A percentile compares a stretch with the other conserved stretches of the same genome.
Evolutionary conservation across 2,329 filamentous ascomycete species (phyloP).

Genomic region (Trichoderma lentiforme): DNA sequence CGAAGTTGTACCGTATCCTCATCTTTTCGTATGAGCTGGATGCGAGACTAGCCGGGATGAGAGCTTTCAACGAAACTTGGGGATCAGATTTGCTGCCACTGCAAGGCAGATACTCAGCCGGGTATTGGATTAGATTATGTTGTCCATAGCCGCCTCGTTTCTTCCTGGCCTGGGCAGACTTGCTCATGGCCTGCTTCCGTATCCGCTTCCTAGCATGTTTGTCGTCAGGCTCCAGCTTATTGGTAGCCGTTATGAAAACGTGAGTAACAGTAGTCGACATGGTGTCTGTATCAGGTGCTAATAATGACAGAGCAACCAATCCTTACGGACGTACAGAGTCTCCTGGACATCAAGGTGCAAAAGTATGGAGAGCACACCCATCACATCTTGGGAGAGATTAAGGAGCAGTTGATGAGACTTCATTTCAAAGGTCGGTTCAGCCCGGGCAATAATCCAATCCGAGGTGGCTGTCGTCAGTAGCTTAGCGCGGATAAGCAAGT

Average conservation of each 20-base stretch:
- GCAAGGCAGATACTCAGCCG: background rate
- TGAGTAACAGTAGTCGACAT: background rate
- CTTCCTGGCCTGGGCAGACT: background rate
- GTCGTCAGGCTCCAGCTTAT: slow-evolving; percentile 2
- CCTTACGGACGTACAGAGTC: background rate
- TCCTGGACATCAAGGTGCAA: background rate
- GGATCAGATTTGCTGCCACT: background rate
- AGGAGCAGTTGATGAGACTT: background rate
- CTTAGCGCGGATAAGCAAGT: background rate
- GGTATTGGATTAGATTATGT: slow-evolving; percentile 8
- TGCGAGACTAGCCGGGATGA: background rate
- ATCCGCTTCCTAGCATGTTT: slow-evolving; percentile 10
- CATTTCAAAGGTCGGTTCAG: background rate
- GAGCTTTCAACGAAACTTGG: background rate
- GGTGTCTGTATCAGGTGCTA: background rate
- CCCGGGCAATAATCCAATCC: background rate
- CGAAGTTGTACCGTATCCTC: slow-evolving; percentile 11
- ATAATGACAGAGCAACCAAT: background rate
- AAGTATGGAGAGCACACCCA: background rate
- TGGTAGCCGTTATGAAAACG: slow-evolving; percentile 13
- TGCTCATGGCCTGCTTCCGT: slow-evolving; percentile 14
- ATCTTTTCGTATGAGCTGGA: background rate
- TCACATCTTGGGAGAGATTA: background rate
- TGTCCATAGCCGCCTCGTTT: slow-evolving; percentile 11
- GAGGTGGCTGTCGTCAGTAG: background rate